phyloP scores from a whole-genome alignment of 2,329 filamentous ascomycete species.

The Pseudogymnoascus sp. region DNA sequence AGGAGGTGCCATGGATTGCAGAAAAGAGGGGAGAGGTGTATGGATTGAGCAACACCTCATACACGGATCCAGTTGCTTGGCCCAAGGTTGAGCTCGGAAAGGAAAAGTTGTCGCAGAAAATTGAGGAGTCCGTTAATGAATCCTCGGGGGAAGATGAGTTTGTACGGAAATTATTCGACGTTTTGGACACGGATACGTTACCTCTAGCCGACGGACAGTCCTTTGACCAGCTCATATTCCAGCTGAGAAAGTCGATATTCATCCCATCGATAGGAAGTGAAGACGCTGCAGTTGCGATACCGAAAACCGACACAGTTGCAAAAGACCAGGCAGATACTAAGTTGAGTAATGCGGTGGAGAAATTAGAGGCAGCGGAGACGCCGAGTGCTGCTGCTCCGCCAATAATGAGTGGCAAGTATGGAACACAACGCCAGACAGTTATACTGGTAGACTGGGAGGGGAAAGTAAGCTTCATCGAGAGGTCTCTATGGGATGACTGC shows the following conservation, averaged over 20 bases:
- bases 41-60: conserved; percentile 56
- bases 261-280: conserved; percentile 49
- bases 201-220: conserved; percentile 31
- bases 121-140: conserved; percentile 35
- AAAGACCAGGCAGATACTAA: conserved; percentile 28
- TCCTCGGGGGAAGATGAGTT: conserved; percentile 39
- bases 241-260: conserved; percentile 53
- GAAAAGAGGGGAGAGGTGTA: conserved; percentile 43
- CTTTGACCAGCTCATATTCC: conserved; percentile 45
- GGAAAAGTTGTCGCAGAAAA: conserved; percentile 27
- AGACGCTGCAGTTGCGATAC: conserved; percentile 18
- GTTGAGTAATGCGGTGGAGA: conserved; percentile 27
- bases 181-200: conserved; percentile 51
- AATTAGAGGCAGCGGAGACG: conserved; percentile 23
- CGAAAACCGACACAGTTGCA: conserved; percentile 30
- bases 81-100: conserved; percentile 51
- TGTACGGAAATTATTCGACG: conserved; percentile 40
- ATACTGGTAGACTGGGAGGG: conserved; percentile 56
- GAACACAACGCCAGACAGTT: conserved; percentile 57
- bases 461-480: conserved; percentile 50
- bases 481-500: conserved; percentile 50
- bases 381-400: conserved; percentile 32
- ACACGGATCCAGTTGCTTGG: conserved; percentile 46
- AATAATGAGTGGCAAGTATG: conserved; percentile 53
- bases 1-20: conserved; percentile 50